Percentiles rank a stretch among this genome's conserved stretches.
phyloP scores from a whole-genome alignment of 129 eudicot species.

The Heracleum sosnowskyi region DNA sequence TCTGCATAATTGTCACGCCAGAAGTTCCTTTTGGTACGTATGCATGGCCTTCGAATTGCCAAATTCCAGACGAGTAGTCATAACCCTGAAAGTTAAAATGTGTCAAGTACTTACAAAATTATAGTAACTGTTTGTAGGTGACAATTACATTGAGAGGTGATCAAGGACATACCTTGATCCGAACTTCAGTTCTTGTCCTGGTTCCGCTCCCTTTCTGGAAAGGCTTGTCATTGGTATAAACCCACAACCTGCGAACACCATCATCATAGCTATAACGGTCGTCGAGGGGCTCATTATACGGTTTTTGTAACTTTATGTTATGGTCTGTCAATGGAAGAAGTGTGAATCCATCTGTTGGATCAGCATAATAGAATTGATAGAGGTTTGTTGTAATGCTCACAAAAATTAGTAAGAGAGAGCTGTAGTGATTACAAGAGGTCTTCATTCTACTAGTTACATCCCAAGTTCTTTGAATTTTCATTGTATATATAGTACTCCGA shows the following conservation, averaged over 20 bases:
- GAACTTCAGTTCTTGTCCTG: constrained; percentile 21
- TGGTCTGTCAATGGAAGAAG: not conserved
- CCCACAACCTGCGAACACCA: constrained; percentile 12
- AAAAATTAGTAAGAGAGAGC: not conserved
- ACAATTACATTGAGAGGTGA: not conserved
- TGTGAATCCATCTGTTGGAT: constrained; percentile 14
- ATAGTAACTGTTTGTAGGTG: too few relatives aligned
- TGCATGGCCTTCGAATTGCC: constrained; percentile 32
- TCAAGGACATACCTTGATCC: not conserved
- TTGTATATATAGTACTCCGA: not conserved
- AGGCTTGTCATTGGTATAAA: constrained; percentile 14
- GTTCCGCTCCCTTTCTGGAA: constrained; percentile 9
- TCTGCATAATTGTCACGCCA: constrained; percentile 28
- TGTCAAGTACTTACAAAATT: not conserved
- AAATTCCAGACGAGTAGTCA: constrained; percentile 30
- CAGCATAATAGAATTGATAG: not conserved
- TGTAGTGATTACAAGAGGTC: not conserved
- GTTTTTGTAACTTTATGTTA: constrained; percentile 3
- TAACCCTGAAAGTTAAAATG: constrained; percentile 14
- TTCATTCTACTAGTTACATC: not conserved
- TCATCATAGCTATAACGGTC: constrained; percentile 9
- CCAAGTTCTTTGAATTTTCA: not conserved
- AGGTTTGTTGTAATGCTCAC: not conserved
- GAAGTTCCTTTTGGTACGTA: constrained; percentile 31
- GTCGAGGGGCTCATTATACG: not conserved